Evolutionary conservation across 179 eudicot species (phyloP), one percentile per base, ranked within the genome.

Genomic region (Actinidia chinensis): DNA sequence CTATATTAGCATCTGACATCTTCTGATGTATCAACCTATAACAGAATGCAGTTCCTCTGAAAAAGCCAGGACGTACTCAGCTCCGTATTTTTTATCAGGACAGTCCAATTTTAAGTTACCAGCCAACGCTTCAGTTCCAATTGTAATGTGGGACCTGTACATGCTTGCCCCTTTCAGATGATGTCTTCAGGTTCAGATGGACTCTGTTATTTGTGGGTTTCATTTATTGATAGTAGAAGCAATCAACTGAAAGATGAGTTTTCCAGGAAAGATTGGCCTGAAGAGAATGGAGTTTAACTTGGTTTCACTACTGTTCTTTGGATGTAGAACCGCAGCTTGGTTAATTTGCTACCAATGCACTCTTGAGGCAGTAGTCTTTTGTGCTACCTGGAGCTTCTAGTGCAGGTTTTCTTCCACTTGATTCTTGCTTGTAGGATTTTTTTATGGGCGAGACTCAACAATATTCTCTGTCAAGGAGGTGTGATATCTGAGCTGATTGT

Each of bases 91-190:
- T 95, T 84, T 79, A 93, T 93, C 79, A 88, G 98, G 86, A 90
- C 86, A 79, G n/a, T 95, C 99, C 55, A 95, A 91, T 88, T 95
- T 95, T 82, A 93, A 75, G 68, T 94, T 95, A 78, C 99, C 99
- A 59, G 66, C 85, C 50, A 98, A 95, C 78, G 67, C 88, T 28
- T 81, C 89, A 65, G 88, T 92, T 68, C 99, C 99, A 44, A 80
- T 95, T 70, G 88, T 95, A 76, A 93, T 95, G 89, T 95, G 68
- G 99, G 98, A 43, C 99, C 99, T 47, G 99, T 61, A 95, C 99
- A 11, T 98, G 99, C 11, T 88, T 95, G 99, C 99, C 65, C 99
- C 99, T 50, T 95, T 95, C 80, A 88, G 99, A 84, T 98, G 99
- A 17, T 95, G 93, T 87, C 84, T 95, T 79, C 98, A 93, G 98